Percentiles rank a stretch among this genome's conserved stretches.
Conservation (phyloP, 192 early-diverging fungal species). For the Oehlia diaphana region DNA sequence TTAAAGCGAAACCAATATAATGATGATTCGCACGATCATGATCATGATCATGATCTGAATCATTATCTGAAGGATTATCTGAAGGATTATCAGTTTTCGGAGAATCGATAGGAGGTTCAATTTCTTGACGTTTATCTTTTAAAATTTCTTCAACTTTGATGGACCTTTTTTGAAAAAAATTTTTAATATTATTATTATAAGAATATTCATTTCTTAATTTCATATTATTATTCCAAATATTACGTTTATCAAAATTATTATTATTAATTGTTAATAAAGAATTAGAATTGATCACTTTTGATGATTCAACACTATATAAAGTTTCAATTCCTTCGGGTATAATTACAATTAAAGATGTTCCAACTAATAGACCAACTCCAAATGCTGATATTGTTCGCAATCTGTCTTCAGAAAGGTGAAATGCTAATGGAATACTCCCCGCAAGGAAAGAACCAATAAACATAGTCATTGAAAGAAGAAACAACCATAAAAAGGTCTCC, state of each 20-base stretch:
- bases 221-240: slow-evolving; percentile 3
- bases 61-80: not conserved
- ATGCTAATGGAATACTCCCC: slow-evolving; percentile 81
- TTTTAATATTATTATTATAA: slow-evolving; percentile 2
- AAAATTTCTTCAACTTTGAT: not conserved
- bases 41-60: slow-evolving; percentile 12
- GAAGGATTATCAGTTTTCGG: not conserved
- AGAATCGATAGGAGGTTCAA: not conserved
- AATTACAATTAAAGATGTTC: slow-evolving; percentile 89
- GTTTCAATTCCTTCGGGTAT: slow-evolving; percentile 96
- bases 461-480: slow-evolving; percentile 74
- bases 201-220: slow-evolving; percentile 11
- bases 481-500: slow-evolving; percentile 60
- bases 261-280: not conserved
- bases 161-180: not conserved
- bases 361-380: slow-evolving; percentile 89
- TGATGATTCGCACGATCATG: slow-evolving; percentile 41
- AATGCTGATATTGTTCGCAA: slow-evolving; percentile 78
- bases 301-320: slow-evolving; percentile 48
- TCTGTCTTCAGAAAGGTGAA: slow-evolving; percentile 72
- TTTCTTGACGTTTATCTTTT: not conserved
- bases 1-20: slow-evolving; percentile 77
- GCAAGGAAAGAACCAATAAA: slow-evolving; percentile 83
- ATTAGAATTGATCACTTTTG: not conserved
- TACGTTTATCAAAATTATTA: slow-evolving; percentile 19